Evolutionary conservation across 306 rosid genomes (phyloP).

Genomic region (Arachis stenosperma): DNA sequence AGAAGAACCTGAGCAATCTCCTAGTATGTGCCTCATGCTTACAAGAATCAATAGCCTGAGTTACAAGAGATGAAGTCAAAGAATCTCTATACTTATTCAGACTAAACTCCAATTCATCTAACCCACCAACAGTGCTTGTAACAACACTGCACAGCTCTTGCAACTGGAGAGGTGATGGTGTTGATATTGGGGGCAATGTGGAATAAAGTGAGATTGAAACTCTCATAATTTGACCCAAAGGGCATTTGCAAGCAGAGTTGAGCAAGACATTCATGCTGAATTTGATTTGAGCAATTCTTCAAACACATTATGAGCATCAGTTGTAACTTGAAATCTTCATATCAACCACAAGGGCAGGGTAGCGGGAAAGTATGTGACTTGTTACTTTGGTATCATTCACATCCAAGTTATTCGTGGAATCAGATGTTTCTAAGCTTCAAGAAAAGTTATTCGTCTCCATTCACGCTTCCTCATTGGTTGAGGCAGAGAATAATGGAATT

Average conservation of each 20-base stretch:
- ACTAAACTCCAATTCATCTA: constrained; percentile 70
- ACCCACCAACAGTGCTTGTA: constrained; percentile 62
- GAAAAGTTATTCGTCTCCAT: too few relatives aligned
- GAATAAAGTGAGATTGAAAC: constrained; percentile 42
- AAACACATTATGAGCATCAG: constrained; percentile 50
- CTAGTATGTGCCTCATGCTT: constrained; percentile 70
- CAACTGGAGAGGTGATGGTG: constrained; percentile 40
- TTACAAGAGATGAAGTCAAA: constrained; percentile 66
- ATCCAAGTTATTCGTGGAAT: too few relatives aligned
- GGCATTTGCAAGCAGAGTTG: constrained; percentile 46
- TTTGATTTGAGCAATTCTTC: constrained; percentile 52
- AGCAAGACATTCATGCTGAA: constrained; percentile 46
- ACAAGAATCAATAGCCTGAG: constrained; percentile 66
- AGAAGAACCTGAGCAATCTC: constrained; percentile 80
- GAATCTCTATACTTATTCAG: constrained; percentile 45
- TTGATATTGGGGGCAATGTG: constrained; percentile 34
- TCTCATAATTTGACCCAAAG: constrained; percentile 25
- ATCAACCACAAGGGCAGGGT: background rate
- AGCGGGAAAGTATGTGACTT: too few relatives aligned
- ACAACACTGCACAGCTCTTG: constrained; percentile 58
- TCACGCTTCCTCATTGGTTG: too few relatives aligned
- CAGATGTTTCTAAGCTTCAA: too few relatives aligned
- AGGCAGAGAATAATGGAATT: too few relatives aligned
- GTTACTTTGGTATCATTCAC: too few relatives aligned
- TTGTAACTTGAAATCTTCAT: constrained; percentile 20